phyloP scores from a whole-genome alignment of 129 eudicot species.

The Daucus carota region DH1_v3.0 NC_030385.2:32188001-32188500 shows the following conservation, averaged over 20 bases:
- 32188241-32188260: conserved; percentile 4
- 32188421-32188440: not conserved
- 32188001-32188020: conserved; percentile 17
- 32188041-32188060: conserved; percentile 42
- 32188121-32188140: conserved; percentile 6
- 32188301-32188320: not conserved
- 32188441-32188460: not conserved
- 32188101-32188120: conserved; percentile 25
- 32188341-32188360: not conserved
- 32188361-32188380: not conserved
- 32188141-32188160: conserved; percentile 21
- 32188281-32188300: not conserved
- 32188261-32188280: not conserved
- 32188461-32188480: not conserved
- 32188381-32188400: not conserved
- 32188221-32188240: not conserved
- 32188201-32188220: conserved; percentile 29
- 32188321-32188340: not conserved
- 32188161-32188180: conserved; percentile 1
- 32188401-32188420: not conserved
- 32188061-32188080: conserved; percentile 37
- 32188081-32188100: conserved; percentile 36
- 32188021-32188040: conserved; percentile 36
- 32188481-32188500: not conserved
- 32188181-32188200: conserved; percentile 7